Base-by-base conservation (phyloP, 352 stramenopile species). In the Bremia lactucae region DNA sequence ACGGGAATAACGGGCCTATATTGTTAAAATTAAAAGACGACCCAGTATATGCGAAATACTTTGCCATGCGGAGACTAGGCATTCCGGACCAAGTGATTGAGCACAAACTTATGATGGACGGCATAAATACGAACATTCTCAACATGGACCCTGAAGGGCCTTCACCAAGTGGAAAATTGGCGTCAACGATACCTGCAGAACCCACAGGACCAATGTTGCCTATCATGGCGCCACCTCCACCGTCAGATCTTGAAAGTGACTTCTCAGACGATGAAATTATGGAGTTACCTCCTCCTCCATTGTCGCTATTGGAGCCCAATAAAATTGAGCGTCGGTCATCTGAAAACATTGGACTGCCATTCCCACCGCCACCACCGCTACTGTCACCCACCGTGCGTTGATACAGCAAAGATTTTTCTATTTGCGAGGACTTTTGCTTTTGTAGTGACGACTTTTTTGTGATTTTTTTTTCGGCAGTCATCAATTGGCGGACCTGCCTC, bases 11-110 rank as follows among this genome's bases (percentile, higher is more conserved):
- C 24, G 54, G 43, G 22, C 51, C 63, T 29, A 21, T 60, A 6
- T 45, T 88, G 31, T 60, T 91, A 35, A 91, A 91, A 49, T 60
- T 91, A 39, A 91, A 91, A 49, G 73, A 91, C 40, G 79, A 91
- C 31, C 75, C 75, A 7, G 29, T 73, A 7, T 91, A 85, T 36
- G 76, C 74, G 44, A 88, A 83, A 68, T 91, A 87, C 47, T 91
- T 91, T 51, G 87, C 73, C 4, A 91, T 91, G 79, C 61, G 68
- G 15, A 55, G 74, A 22, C 46, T 91, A 31, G 73, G 76, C 1
- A 82, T 88, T 40, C 75, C 79, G 5, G 69, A 83, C 5, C 68
- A 65, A 8, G 72, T 83, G 14, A 87, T 91, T 29, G 55, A 72
- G 31, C 75, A 91, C 16, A 91, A 91, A 39, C 68, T 91, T 31